These are phyloP conservation scores for Ampelocalamus luodianensis DNA, from an alignment of 176 grass and related monocot species.

Conservation along the genomic window DNA sequence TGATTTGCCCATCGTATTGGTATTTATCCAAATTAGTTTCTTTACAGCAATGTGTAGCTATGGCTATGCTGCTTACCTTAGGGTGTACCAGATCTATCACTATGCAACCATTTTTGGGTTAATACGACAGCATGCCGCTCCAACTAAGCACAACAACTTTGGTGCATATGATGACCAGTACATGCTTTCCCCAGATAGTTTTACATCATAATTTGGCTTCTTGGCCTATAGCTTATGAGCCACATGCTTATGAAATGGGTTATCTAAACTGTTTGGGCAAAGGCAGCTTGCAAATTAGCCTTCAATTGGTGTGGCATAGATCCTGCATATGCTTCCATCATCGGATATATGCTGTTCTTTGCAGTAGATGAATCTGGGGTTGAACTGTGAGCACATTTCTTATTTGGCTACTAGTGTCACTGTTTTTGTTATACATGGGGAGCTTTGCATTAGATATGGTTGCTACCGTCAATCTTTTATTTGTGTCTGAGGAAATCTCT, in stretches of 20 bases:
- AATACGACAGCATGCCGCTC: background rate
- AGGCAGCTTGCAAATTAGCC: background rate
- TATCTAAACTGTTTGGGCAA: background rate
- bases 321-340: background rate
- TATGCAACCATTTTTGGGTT: background rate
- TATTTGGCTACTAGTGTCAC: background rate
- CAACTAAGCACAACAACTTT: background rate
- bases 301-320: background rate
- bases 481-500: background rate
- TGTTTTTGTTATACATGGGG: background rate
- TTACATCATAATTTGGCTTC: constrained; percentile 8
- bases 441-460: background rate
- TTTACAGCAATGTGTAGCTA: background rate
- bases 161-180: background rate
- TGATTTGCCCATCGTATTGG: background rate
- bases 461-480: constrained; percentile 12
- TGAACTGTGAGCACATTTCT: background rate
- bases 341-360: background rate
- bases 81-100: background rate
- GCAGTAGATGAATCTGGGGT: background rate
- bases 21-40: constrained; percentile 15
- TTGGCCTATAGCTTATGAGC: background rate
- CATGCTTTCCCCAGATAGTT: constrained; percentile 5
- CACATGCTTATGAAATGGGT: background rate
- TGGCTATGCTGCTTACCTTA: background rate